Conservation (phyloP, 441 rosid genomes). For the Croton setiger region DNA sequence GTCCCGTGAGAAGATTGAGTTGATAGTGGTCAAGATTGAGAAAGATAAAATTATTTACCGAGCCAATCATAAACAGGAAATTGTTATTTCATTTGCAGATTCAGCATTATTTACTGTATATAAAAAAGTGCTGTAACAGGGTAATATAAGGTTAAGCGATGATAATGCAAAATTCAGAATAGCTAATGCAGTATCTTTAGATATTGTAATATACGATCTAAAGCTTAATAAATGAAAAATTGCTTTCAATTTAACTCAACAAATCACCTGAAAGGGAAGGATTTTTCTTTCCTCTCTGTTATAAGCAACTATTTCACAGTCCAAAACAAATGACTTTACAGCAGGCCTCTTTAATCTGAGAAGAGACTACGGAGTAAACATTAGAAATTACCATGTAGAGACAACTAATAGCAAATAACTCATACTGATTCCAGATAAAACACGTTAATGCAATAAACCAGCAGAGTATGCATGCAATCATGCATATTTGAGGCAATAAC, state of each 20-base stretch:
- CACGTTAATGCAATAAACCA: not conserved
- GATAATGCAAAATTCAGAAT: not conserved
- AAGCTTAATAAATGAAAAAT: not conserved
- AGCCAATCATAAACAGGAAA: not conserved
- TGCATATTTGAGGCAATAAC: not conserved
- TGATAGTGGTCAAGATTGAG: not conserved
- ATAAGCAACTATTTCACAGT: slow-evolving; percentile 89
- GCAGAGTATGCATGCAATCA: not conserved
- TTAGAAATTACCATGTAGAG: slow-evolving; percentile 18
- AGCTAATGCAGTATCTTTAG: slow-evolving; percentile 1
- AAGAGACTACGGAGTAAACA: slow-evolving; percentile 9
- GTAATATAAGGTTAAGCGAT: not conserved
- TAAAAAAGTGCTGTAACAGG: not conserved
- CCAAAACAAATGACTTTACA: slow-evolving; percentile 75
- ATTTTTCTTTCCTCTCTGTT: slow-evolving; percentile 69
- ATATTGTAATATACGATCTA: not conserved
- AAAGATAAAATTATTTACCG: not conserved
- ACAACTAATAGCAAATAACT: slow-evolving; percentile 5
- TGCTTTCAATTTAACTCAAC: not conserved
- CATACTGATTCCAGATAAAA: not conserved
- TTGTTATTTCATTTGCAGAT: not conserved
- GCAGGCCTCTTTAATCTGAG: slow-evolving; percentile 77
- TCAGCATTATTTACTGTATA: not conserved
- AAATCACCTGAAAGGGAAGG: slow-evolving; percentile 84
- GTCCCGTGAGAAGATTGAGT: not conserved